These are phyloP conservation scores for Gossypium australe DNA, from an alignment of 345 rosid species.

Conservation along the genomic window DNA sequence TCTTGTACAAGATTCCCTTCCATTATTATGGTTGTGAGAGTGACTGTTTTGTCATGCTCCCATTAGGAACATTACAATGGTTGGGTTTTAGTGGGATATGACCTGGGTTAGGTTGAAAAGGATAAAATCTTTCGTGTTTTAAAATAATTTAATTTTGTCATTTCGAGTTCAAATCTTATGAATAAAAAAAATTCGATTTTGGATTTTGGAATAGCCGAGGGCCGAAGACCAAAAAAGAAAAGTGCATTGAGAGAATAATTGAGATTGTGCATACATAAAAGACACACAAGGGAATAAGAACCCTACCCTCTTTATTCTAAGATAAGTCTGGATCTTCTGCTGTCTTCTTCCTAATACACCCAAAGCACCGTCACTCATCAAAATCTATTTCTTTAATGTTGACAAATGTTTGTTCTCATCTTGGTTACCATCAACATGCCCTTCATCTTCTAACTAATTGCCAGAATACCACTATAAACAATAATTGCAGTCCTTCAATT, in stretches of 20 bases:
- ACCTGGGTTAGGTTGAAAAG: conserved; percentile 32
- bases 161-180: too few relatives aligned
- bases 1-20: conserved; percentile 50
- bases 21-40: conserved; percentile 43
- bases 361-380: conserved; percentile 12
- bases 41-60: conserved; percentile 38
- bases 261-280: conserved; percentile 10
- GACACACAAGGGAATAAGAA: conserved; percentile 17
- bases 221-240: too few relatives aligned
- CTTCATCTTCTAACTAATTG: conserved; percentile 6
- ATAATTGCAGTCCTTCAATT: not conserved
- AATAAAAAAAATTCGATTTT: too few relatives aligned
- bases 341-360: conserved; percentile 18
- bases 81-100: conserved; percentile 28
- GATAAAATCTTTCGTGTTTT: conserved; percentile 16
- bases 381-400: not conserved
- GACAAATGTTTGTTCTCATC: conserved; percentile 15
- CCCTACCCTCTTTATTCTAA: conserved; percentile 10
- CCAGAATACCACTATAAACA: not conserved
- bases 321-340: conserved; percentile 24
- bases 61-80: conserved; percentile 13
- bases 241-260: not conserved
- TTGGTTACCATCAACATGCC: not conserved
- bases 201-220: too few relatives aligned
- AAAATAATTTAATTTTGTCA: conserved; percentile 20